phyloP scores from a whole-genome alignment of 2,329 filamentous ascomycete species.

The Neocucurbitaria cava region DNA sequence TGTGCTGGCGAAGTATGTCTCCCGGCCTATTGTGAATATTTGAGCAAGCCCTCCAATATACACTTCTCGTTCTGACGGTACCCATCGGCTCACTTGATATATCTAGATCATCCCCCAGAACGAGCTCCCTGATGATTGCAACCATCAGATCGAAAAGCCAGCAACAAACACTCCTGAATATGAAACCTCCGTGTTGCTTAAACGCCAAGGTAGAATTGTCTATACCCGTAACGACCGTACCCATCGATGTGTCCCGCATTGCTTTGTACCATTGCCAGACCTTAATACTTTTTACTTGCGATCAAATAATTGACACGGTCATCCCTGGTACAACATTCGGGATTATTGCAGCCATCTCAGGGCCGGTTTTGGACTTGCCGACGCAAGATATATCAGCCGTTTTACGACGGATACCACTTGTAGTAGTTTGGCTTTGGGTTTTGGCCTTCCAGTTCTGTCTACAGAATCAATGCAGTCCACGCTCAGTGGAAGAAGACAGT shows the following conservation, averaged over 20 bases:
- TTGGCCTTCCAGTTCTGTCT: constrained; percentile 50
- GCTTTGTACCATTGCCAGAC: constrained; percentile 6
- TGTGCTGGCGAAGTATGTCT: no score
- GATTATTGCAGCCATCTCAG: constrained; percentile 14
- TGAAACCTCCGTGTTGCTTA: not conserved
- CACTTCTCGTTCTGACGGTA: no score
- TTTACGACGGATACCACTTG: constrained; percentile 4
- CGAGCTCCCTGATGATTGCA: not conserved
- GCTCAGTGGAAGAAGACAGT: constrained; percentile 46
- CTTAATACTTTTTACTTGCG: constrained; percentile 9
- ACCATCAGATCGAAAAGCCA: not conserved
- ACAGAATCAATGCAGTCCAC: constrained; percentile 47
- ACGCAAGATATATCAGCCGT: constrained; percentile 1
- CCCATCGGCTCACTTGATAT: no score
- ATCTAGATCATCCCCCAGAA: no score
- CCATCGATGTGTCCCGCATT: not conserved
- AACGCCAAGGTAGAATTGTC: not conserved
- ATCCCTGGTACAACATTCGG: constrained; percentile 19
- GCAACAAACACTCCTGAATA: not conserved
- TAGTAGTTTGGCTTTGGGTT: constrained; percentile 40
- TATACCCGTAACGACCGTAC: not conserved
- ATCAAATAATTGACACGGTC: constrained; percentile 15
- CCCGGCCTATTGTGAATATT: no score
- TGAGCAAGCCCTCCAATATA: no score
- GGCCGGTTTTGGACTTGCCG: constrained; percentile 11